Evolutionary conservation across 2,329 filamentous ascomycete species (phyloP), one percentile per base, ranked within the genome.

Genomic region (Hortaea werneckii): DNA sequence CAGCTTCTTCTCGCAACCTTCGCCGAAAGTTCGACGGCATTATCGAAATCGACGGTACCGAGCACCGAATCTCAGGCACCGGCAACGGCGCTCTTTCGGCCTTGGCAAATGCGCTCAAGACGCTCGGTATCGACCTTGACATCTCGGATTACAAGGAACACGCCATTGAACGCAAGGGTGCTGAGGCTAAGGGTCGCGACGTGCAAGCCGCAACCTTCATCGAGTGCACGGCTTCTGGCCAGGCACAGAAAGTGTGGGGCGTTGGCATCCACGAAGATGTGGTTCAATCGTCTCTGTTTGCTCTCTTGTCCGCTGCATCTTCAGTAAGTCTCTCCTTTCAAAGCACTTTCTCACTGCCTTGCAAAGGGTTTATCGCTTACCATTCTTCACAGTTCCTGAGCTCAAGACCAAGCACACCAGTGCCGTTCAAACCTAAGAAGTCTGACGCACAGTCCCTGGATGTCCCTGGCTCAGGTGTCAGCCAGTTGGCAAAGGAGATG

Each of bases 81-180:
- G 90, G 90, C 30, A 94, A 89, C 61, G 90, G 90, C 60, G 87
- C 90, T 30, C 87, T 96, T 57, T 95, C 88, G 3, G 87, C 85
- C 51, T 70, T 96, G 60, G 87, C 87, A 1, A 82, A 87, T 57
- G 90, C 89, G 11, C 75, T 98, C 38, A 78, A 79, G 56, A 74
- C 75, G 11, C 69, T 96, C 30, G 86, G 87, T 48, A 83, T 96
- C 52, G 83, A 94, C 60, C 73, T 96, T 26, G 90, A 96, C 61
- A 87, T 96, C 43, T 79, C 82, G 40, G 87, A 95, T 65, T 96
- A 96, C 74, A 95, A 94, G 73, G 92, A 96, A 67, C 90, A 96
- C 68, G 84, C 89, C 28, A 88, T 96, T 56, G 55, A 58, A 32
- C 30, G 37, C 40, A 37, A 38, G 30, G 48, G 37, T 44, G 51